Evolutionary conservation across 2,329 filamentous ascomycete genomes (phyloP), one percentile per base, ranked within the genome.

Genomic region (Colletotrichum godetiae): DNA sequence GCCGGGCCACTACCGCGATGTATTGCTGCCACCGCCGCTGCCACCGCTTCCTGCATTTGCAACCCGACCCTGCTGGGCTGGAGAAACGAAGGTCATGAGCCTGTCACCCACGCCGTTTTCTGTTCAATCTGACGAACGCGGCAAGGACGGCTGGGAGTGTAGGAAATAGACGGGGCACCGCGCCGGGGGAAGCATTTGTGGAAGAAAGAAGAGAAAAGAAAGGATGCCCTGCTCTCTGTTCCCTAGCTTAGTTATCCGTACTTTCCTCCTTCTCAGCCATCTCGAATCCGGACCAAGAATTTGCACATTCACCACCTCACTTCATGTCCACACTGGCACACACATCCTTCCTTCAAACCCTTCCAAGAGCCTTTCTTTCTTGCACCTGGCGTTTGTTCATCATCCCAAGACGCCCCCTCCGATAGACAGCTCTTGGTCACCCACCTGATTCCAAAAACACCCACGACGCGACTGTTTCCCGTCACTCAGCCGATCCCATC

Each of bases 1-100:
- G 55, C 64, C 55, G 56, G 68, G 55, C 22, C 52, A 57, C 46
- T 68, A 49, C 66, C 55, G 19, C 55, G 29, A 13, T 33, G 19
- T n/a, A 29, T 35, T 53, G 63, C 67, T 65, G n/a, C 65, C 33
- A 35, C 49, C 27, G n/a, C 60, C 29, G 60, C 59, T 56, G 59
- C 67, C 60, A 71, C 68, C 62, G 55, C 68, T 60, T 67, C 42
- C 68, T 71, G 46, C 63, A 24, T 65, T 49, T 60, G 55, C 62
- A 55, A 60, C 55, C 24, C 35, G 33, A 46, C 29, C 42, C n/a
- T 60, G 42, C 61, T 37, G 58, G 31, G 33, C 49, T 56, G 57
- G 33, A 56, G n/a, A 15, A 8, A 46, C n/a, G 31, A 15, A 19
- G 57, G n/a, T 24, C 53, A n/a, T 49, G 19, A 53, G 24, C 61